A percentile compares a stretch with the other conserved stretches of the same genome.
Conservation (phyloP, 2,329 filamentous ascomycete species). For the Zopfia rhizophila region DNA sequence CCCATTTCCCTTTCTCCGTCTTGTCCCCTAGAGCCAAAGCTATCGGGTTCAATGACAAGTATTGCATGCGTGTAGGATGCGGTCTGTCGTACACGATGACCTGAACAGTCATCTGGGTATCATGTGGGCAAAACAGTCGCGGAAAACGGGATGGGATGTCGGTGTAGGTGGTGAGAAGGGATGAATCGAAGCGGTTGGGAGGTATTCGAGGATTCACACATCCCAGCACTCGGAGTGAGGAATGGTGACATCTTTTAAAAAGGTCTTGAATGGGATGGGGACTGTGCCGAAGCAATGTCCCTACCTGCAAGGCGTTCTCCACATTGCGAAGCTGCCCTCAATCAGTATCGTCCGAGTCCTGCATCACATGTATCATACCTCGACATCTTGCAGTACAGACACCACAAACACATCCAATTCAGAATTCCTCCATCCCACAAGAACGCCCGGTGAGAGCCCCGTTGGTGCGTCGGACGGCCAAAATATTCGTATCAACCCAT, state of each 20-base stretch:
- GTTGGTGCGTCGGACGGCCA: constrained; percentile 90
- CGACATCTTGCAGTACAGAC: constrained; percentile 87
- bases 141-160: constrained; percentile 67
- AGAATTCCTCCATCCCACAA: constrained; percentile 97
- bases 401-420: constrained; percentile 90
- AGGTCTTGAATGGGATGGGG: constrained; percentile 83
- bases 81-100: constrained; percentile 90
- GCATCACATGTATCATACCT: constrained; percentile 67
- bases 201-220: constrained; percentile 73
- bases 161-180: constrained; percentile 72
- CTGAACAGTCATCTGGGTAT: constrained; percentile 79
- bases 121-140: constrained; percentile 73
- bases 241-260: constrained; percentile 83
- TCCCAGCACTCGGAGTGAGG: constrained; percentile 86
- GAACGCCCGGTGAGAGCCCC: constrained; percentile 79
- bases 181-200: constrained; percentile 68
- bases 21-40: constrained; percentile 81
- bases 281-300: constrained; percentile 83
- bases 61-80: constrained; percentile 90
- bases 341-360: constrained; percentile 6
- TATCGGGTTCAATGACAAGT: constrained; percentile 90
- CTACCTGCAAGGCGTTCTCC: constrained; percentile 85
- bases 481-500: constrained; percentile 97
- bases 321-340: constrained; percentile 74
- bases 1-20: constrained; percentile 53